A percentile compares a stretch with the other conserved stretches of the same genome.
Conservation (phyloP, 169 alveolate species). For the Cryptosporidium meleagridis region DNA sequence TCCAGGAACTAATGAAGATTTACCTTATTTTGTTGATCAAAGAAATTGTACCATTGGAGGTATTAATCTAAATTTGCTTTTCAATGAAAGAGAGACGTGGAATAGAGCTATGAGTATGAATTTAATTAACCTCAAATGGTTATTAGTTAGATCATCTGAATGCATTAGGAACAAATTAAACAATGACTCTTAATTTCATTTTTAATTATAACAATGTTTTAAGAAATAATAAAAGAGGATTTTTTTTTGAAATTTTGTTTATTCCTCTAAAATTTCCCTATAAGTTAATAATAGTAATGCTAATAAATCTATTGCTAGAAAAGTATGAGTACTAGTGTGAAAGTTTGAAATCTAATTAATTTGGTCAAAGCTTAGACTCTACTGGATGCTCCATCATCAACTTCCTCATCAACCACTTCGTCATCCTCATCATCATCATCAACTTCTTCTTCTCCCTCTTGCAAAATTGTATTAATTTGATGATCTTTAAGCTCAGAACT, state of each 20-base stretch:
- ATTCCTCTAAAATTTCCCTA: not conserved
- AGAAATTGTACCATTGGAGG: not conserved
- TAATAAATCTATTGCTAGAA: not conserved
- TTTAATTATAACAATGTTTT: too few species aligned
- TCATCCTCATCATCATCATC: not conserved
- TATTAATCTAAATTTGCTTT: conserved; percentile 3
- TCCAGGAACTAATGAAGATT: not conserved
- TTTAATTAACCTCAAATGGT: conserved; percentile 30
- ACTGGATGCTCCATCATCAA: conserved; percentile 16
- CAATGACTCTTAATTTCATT: too few species aligned
- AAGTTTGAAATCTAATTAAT: not conserved
- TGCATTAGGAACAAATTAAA: not conserved
- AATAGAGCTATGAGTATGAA: conserved; percentile 63
- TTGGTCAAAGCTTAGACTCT: not conserved
- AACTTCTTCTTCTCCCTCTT: not conserved
- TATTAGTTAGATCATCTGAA: conserved; percentile 28
- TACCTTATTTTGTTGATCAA: conserved; percentile 17
- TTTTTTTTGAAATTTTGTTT: too few species aligned
- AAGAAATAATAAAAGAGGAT: not conserved
- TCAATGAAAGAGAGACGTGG: conserved; percentile 38
- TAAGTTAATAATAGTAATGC: not conserved
- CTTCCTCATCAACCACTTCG: not conserved
- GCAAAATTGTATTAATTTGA: not conserved
- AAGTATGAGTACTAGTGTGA: not conserved
- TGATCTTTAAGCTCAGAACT: not conserved